These are phyloP conservation scores for Oryza brachyantha DNA, from an alignment of 176 grass and related monocot genomes.

Conservation along the genomic window DNA sequence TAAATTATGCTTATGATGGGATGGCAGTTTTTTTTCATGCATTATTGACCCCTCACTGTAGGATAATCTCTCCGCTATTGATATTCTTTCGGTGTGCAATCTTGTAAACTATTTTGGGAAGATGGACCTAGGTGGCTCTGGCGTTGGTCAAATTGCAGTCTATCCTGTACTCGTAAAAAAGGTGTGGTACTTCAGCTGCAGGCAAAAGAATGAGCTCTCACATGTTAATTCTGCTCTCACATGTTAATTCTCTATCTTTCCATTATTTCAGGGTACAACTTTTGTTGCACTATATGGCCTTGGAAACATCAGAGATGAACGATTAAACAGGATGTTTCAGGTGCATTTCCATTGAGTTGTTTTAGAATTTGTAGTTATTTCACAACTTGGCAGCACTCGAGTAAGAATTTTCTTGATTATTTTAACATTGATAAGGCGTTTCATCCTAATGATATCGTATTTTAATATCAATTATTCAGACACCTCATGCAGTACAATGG, in stretches of 20 bases:
- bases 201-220: neutral
- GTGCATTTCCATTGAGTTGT: conserved; percentile 31
- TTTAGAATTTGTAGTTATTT: neutral
- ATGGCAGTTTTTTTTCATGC: neutral
- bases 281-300: conserved; percentile 84
- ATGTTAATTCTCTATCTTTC: neutral
- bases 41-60: conserved; percentile 33
- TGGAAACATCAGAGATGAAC: conserved; percentile 96
- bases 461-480: conserved; percentile 49
- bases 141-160: conserved; percentile 79
- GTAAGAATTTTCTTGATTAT: neutral
- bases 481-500: conserved; percentile 91
- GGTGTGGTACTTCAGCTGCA: conserved; percentile 30
- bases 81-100: conserved; percentile 96
- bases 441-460: conserved; percentile 15
- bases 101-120: conserved; percentile 99
- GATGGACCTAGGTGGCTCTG: conserved; percentile 87
- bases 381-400: neutral
- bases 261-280: conserved; percentile 69
- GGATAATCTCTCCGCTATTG: conserved; percentile 96
- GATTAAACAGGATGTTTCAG: conserved; percentile 99
- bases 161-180: conserved; percentile 88
- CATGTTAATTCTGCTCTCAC: neutral
- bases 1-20: conserved; percentile 6
- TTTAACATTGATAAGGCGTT: neutral